Evolutionary conservation across 768 basidiomycete genomes (phyloP).

Genomic region (Lepiota brunneoincarnata): DNA sequence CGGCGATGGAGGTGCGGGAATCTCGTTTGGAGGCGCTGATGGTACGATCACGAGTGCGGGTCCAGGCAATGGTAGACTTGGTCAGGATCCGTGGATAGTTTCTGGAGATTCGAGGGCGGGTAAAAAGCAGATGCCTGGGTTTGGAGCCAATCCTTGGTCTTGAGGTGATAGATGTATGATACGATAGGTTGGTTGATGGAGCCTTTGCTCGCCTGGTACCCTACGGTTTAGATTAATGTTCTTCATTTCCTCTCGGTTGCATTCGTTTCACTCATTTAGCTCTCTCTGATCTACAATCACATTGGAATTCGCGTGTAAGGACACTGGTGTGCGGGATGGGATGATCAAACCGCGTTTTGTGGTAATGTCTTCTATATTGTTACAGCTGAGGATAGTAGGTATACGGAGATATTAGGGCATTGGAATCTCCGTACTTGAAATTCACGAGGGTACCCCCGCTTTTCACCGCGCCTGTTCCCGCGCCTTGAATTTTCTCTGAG

Average conservation of each 20-base stretch:
- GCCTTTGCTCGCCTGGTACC: not conserved
- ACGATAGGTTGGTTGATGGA: no score
- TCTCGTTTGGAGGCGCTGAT: conserved; percentile 40
- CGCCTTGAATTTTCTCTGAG: conserved; percentile 60
- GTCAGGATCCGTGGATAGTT: conserved; percentile 30
- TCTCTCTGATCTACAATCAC: not conserved
- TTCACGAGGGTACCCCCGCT: conserved; percentile 12
- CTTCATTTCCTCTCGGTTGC: not conserved
- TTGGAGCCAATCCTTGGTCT: conserved; percentile 59
- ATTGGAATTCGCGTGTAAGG: not conserved
- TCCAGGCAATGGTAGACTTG: conserved; percentile 23
- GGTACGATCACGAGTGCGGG: conserved; percentile 43
- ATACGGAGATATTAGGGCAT: no score
- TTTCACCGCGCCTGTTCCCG: conserved; percentile 46
- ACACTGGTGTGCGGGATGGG: no score
- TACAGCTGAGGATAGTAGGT: not conserved
- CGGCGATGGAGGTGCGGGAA: conserved; percentile 16
- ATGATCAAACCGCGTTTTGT: not conserved
- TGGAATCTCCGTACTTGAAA: no score
- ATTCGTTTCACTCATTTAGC: not conserved
- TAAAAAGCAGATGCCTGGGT: conserved; percentile 28
- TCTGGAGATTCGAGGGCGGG: conserved; percentile 24
- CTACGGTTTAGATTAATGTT: not conserved
- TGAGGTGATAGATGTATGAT: conserved; percentile 11
- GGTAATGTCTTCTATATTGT: no score